Evolutionary conservation across 73 alveolate genomes (phyloP), one percentile per base, ranked within the genome.

Genomic region (Blepharisma japonicum): DNA sequence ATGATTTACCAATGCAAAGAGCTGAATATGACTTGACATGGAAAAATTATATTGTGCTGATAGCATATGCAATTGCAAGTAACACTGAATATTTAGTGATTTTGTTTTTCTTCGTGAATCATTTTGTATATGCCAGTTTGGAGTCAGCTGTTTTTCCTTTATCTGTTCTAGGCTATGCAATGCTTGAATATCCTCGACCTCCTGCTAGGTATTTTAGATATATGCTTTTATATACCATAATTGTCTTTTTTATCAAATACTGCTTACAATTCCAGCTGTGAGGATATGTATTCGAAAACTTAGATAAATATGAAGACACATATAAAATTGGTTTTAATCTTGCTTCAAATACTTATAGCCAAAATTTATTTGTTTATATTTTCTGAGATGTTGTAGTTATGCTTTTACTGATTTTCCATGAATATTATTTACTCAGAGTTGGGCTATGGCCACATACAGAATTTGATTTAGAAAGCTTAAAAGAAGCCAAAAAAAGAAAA

Each of bases 151-250:
- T 80, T 11, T 87, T 79, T 47, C 95, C 95, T 1, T 50, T 87
- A 47, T 23, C 78, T 14, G 88, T 87, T 0, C 71, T 87, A 27
- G 87, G 87, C 6, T 83, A 67, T 71, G 95, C 91, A 0, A 49
- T 87, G 47, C 77, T 87, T 71, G 95, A 87, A 61, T 85, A 87
- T 56, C 79, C 90, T 6, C 53, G 85, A 20, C 95, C 95, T 6
- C 67, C 82, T 18, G 71, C 67, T 46, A 55, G 51, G 55, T 84
- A 67, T 55, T 87, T 89, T 88, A 67, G 71, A 55, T 38, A 67
- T n/a, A 74, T 87, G 11, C 11, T 83, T 6, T 53, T 80, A 49
- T 87, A 87, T 61, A 71, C 95, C 6, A 91, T 78, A 48, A 21
- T 71, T 21, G 78, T 87, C 2, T 68, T 87, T 48, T 25, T 87